A percentile compares a stretch with the other conserved stretches of the same genome.
phyloP scores from a whole-genome alignment of 202 grass and related monocot genomes.

The Panicum virgatum region DNA sequence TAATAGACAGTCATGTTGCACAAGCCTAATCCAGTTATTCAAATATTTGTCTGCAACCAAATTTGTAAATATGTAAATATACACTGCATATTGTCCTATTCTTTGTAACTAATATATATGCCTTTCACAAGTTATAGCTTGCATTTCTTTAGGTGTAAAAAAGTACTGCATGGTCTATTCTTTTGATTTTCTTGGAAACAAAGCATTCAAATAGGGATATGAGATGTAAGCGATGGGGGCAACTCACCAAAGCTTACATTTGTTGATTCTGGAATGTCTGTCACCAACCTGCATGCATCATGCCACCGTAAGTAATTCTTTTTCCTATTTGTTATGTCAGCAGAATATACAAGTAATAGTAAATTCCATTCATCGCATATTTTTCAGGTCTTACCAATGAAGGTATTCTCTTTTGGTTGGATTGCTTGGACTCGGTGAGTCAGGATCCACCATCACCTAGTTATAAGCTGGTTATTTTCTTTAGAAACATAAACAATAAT shows the following conservation, averaged over 20 bases:
- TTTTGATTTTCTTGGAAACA: slow-evolving; percentile 6
- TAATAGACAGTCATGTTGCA: neutral
- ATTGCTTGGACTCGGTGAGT: slow-evolving; percentile 94
- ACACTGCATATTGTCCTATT: slow-evolving; percentile 1
- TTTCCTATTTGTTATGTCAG: neutral
- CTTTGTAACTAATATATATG: slow-evolving; percentile 16
- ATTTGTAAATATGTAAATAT: slow-evolving; percentile 19
- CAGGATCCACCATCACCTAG: slow-evolving; percentile 96
- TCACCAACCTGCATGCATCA: slow-evolving; percentile 81
- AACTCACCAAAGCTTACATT: slow-evolving; percentile 79
- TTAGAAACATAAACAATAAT: slow-evolving; percentile 40
- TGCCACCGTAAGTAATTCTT: slow-evolving; percentile 33
- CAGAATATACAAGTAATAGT: neutral
- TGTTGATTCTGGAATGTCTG: slow-evolving; percentile 86
- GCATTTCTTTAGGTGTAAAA: slow-evolving; percentile 20
- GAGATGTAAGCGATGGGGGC: neutral
- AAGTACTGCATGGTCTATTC: neutral
- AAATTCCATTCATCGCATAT: slow-evolving; percentile 14
- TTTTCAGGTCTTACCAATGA: slow-evolving; percentile 82
- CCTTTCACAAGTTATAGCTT: slow-evolving; percentile 13
- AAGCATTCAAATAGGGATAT: slow-evolving; percentile 30
- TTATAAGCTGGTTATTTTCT: slow-evolving; percentile 42
- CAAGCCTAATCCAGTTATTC: slow-evolving; percentile 7
- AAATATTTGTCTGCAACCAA: slow-evolving; percentile 24
- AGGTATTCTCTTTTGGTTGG: slow-evolving; percentile 96